Base-by-base conservation (phyloP, 768 basidiomycete genomes). In the Termitomyces sp. region DNA sequence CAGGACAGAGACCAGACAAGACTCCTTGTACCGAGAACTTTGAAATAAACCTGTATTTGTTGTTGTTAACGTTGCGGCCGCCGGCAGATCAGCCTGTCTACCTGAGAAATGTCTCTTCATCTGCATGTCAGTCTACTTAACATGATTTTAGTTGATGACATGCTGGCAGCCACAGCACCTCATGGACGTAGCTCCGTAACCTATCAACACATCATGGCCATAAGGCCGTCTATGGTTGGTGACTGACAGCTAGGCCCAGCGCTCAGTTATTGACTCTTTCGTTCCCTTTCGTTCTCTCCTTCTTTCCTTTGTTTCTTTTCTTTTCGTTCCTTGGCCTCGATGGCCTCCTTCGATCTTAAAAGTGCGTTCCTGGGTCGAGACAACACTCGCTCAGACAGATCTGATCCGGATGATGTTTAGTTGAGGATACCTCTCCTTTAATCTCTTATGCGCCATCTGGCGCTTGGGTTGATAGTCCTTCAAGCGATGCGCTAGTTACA, bases 371-470 rank as follows among this genome's bases (percentile, higher is more conserved):
- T 33, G 37, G 48, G 48, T 24, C n/a, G n/a, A n/a, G 24, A 24
- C 3, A n/a, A 18, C 18, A 24, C 46, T 22, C 22, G 27, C 10
- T 45, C 44, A 51, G 32, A 58, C 16, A n/a, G n/a, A 48, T 34
- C 12, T n/a, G 45, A n/a, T 30, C 55, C 18, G 27, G 32, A 48
- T 37, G 36, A 48, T 30, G n/a, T 46, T 44, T 58, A 86, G 84
- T 81, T 65, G 83, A 84, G 64, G 83, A 85, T 64, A 71, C 75
- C 66, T 83, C 83, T 60, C 81, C 83, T 67, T 72, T 83, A 57
- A 76, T 85, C 65, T 64, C 72, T 57, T 85, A 84, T 63, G 66
- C 70, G 32, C 82, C 82, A 57, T 66, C 68, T 64, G 77, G 73
- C 56, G 79, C 80, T 57, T 85, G 82, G 83, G 65, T 66, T 46